Evolutionary conservation across 257 asterid genomes (phyloP), one percentile per base, ranked within the genome.

Genomic region (Scutellaria galericulata): DNA sequence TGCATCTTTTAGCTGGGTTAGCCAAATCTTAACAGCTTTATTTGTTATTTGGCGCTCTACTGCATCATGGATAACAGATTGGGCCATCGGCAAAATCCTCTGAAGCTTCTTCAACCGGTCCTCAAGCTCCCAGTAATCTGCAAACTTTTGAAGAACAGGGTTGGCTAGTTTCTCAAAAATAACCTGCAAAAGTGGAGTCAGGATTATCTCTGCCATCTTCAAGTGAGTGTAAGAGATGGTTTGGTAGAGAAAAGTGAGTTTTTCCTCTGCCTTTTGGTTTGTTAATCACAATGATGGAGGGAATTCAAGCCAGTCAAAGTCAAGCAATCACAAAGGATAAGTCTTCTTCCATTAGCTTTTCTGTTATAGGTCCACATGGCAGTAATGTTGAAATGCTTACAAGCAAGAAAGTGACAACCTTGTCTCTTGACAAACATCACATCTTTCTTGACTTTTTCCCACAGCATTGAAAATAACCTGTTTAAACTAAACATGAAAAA

Each of bases 151-250:
- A 44, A 70, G 46, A 18, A 64, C 27, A 11, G 74, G 81, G 60
- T 54, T 22, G 45, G 70, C 77, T 58, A 77, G 22, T 63, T 71
- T 77, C 44, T 77, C 81, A 14, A 64, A 39, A n/a, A 77, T 31
- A 15, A 77, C 77, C 59, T 77, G 74, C 56, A 77, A 41, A 64
- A 71, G 64, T 18, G 77, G 77, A 57, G 72, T 11, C 67, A 77
- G 41, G 68, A 77, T 51, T n/a, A 77, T 50, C 27, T 72, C 70
- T 39, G 74, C 74, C 77, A 77, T 71, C 47, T 66, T 58, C 13
- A 46, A 37, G 77, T 58, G 39, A 24, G 56, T 18, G n/a, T 45
- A 45, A 12, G n/a, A 66, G 46, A 66, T 47, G 59, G 22, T 47
- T 66, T 47, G 71, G 46, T 47, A 35, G 15, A 48, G 47, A 27